Evolutionary conservation across 805 yeast genomes (phyloP).

Genomic region (Candida yuanshanica): DNA sequence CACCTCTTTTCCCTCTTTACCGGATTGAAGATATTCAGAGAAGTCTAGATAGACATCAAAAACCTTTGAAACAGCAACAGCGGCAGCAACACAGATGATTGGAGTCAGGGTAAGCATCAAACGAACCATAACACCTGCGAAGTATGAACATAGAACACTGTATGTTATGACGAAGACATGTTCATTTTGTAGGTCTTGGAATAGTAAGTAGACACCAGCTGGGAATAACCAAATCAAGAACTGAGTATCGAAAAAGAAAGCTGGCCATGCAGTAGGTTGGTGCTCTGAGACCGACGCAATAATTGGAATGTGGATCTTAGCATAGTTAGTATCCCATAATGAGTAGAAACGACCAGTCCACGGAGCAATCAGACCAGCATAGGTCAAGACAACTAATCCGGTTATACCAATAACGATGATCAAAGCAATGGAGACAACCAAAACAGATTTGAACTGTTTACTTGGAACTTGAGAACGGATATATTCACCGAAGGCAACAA

Average conservation of each 20-base stretch:
- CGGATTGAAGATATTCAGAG: constrained; percentile 28
- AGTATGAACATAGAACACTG: constrained; percentile 89
- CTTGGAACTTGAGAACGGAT: constrained; percentile 69
- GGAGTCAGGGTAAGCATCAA: constrained; percentile 96
- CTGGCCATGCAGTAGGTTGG: constrained; percentile 99
- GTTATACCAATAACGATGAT: constrained; percentile 59
- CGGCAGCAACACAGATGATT: constrained; percentile 88
- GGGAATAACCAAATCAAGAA: constrained; percentile 98
- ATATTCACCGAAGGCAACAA: constrained; percentile 81
- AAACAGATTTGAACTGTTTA: constrained; percentile 64
- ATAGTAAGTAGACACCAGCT: constrained; percentile 86
- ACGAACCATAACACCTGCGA: constrained; percentile 99
- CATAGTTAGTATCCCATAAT: constrained; percentile 96
- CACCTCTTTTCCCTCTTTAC: constrained; percentile 1
- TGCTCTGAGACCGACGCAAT: constrained; percentile 99
- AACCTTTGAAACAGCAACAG: constrained; percentile 78
- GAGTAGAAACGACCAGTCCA: constrained; percentile 99
- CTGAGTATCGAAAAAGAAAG: constrained; percentile 91
- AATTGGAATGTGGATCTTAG: constrained; percentile 96
- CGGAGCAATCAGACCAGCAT: constrained; percentile 92
- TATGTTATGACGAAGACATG: constrained; percentile 90
- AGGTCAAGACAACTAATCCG: constrained; percentile 75
- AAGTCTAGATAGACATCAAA: constrained; percentile 78
- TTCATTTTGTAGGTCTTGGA: constrained; percentile 86
- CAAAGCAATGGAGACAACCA: constrained; percentile 51